Conservation (phyloP, 139 green algal genomes). For the Chlamydomonas sp. region DNA sequence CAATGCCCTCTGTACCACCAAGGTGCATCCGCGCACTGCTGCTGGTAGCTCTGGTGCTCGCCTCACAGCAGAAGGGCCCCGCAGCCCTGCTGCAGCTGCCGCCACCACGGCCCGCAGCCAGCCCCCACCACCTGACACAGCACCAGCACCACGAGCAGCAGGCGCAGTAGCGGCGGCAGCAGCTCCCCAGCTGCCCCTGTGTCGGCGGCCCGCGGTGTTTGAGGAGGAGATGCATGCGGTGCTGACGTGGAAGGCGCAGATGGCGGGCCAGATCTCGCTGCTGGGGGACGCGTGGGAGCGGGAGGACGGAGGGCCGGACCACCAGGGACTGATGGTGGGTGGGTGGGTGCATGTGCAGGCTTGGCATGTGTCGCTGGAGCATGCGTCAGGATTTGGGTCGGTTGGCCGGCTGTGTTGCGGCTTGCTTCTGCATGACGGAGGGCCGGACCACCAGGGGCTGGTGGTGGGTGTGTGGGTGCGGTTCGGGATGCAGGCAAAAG, state of each 20-base stretch:
- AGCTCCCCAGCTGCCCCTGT: conserved; percentile 45
- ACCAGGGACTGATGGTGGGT: conserved; percentile 47
- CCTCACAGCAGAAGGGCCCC: no score
- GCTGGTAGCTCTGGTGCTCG: no score
- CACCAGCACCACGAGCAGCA: neutral
- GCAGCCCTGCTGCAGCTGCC: no score
- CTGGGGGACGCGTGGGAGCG: conserved; percentile 40
- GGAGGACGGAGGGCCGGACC: conserved; percentile 43
- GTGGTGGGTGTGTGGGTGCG: conserved; percentile 30
- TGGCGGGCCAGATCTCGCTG: conserved; percentile 2
- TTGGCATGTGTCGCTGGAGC: no score
- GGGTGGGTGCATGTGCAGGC: no score
- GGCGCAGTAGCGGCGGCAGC: neutral
- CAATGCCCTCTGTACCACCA: no score
- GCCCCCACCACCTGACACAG: neutral
- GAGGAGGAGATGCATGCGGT: conserved; percentile 20
- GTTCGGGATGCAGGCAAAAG: no score
- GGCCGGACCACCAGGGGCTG: conserved; percentile 37
- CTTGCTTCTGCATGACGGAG: conserved; percentile 41
- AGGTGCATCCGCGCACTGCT: no score
- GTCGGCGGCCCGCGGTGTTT: conserved; percentile 19
- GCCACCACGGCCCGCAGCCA: no score
- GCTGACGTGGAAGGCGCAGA: conserved; percentile 20
- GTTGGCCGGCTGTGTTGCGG: conserved; percentile 9
- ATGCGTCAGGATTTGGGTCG: no score